A percentile compares a stretch with the other conserved stretches of the same genome.
Evolutionary conservation across 176 grass and related monocot genomes (phyloP).

Genomic region (Avena insularis): DNA sequence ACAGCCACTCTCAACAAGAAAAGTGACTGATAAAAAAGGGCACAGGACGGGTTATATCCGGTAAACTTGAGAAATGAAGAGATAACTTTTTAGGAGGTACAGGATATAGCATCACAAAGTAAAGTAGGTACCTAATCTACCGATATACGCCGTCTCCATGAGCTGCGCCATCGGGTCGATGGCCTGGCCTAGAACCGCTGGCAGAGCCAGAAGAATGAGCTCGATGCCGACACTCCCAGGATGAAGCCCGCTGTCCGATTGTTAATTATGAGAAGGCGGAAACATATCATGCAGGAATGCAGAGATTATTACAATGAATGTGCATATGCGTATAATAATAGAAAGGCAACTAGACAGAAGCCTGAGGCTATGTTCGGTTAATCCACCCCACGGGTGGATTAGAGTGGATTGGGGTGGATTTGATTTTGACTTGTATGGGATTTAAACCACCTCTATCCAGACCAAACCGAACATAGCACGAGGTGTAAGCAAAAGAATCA

Average conservation of each 20-base stretch:
- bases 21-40: background rate
- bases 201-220: conserved; percentile 81
- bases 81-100: conserved; percentile 17
- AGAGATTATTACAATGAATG: background rate
- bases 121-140: conserved; percentile 76
- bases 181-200: conserved; percentile 84
- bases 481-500: background rate
- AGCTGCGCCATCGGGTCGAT: conserved; percentile 90
- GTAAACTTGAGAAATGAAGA: conserved; percentile 25
- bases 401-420: no score
- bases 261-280: conserved; percentile 28
- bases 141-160: conserved; percentile 96
- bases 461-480: no score
- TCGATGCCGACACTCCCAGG: conserved; percentile 51
- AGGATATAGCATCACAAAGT: conserved; percentile 23
- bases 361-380: background rate
- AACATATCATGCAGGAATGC: conserved; percentile 29
- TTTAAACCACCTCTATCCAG: no score
- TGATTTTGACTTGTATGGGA: no score
- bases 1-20: background rate
- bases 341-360: background rate
- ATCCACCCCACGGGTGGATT: no score
- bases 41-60: background rate
- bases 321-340: no score
- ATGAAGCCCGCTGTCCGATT: conserved; percentile 40